These are phyloP conservation scores for Elongisporangium undulatum DNA, from an alignment of 352 stramenopile species.

Conservation along the genomic window DNA sequence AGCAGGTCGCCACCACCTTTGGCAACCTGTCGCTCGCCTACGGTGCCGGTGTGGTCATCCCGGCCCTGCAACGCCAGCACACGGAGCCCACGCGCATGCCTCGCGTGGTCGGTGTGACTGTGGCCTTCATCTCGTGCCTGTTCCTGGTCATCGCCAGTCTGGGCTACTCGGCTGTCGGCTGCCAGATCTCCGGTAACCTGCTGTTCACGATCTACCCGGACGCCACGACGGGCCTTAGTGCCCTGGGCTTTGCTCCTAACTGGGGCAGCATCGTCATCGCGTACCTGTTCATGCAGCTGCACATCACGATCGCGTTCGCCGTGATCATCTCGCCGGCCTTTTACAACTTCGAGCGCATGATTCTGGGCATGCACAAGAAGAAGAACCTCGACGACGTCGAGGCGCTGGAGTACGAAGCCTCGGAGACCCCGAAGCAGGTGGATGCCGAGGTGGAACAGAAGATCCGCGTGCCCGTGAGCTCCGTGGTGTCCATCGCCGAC, in stretches of 20 bases:
- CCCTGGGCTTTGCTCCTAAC: conserved; percentile 30
- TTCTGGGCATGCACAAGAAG: conserved; percentile 38
- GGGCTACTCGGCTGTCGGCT: conserved; percentile 29
- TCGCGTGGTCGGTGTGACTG: conserved; percentile 33
- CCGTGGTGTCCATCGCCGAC: conserved; percentile 8
- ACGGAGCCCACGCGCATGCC: conserved; percentile 40
- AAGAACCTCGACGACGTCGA: conserved; percentile 3
- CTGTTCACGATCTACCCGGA: conserved; percentile 39
- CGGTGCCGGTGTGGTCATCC: conserved; percentile 36
- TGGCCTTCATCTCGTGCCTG: conserved; percentile 31
- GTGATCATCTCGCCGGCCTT: conserved; percentile 44
- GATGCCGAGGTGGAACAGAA: background rate
- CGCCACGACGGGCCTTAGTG: conserved; percentile 10
- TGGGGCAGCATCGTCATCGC: conserved; percentile 31
- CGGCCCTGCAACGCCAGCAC: conserved; percentile 37
- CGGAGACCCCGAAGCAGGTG: conserved; percentile 3
- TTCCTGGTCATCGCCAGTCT: conserved; percentile 31
- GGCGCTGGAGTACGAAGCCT: conserved; percentile 3
- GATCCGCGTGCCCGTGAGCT: conserved; percentile 1
- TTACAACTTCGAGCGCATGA: conserved; percentile 31
- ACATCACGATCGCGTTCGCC: conserved; percentile 45
- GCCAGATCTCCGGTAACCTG: conserved; percentile 47
- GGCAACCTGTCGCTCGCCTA: conserved; percentile 49
- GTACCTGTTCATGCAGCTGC: conserved; percentile 47
- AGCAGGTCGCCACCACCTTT: conserved; percentile 38